A percentile compares a stretch with the other conserved stretches of the same genome.
Conservation (phyloP, 2,329 filamentous ascomycete species). For the Cladorrhinum sp. region DNA sequence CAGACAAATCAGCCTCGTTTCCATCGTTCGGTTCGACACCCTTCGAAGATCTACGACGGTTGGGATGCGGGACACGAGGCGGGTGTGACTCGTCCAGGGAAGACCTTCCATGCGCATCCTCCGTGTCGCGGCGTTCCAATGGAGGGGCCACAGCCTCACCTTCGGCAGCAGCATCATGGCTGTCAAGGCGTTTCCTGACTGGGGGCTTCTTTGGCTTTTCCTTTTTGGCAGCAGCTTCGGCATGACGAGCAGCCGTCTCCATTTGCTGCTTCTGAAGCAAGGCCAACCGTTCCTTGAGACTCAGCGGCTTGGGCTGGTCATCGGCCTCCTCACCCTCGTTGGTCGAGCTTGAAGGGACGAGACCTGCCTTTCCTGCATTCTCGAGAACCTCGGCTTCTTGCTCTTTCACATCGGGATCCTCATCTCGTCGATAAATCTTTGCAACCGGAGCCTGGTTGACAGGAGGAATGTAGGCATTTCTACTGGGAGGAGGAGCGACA, state of each 20-base stretch:
- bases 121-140: slow-evolving; percentile 47
- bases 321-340: slow-evolving; percentile 59
- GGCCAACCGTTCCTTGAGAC: slow-evolving; percentile 92
- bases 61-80: slow-evolving; percentile 39
- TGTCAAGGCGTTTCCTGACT: slow-evolving; percentile 60
- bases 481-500: slow-evolving; percentile 89
- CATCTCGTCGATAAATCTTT: slow-evolving; percentile 81
- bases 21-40: slow-evolving; percentile 53
- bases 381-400: slow-evolving; percentile 64
- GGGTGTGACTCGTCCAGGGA: slow-evolving; percentile 51
- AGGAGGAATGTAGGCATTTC: slow-evolving; percentile 83
- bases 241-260: slow-evolving; percentile 80
- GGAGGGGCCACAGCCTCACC: slow-evolving; percentile 36
- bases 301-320: slow-evolving; percentile 86
- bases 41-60: slow-evolving; percentile 53
- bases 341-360: slow-evolving; percentile 44
- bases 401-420: slow-evolving; percentile 72
- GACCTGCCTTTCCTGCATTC: slow-evolving; percentile 65
- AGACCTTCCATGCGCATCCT: slow-evolving; percentile 45
- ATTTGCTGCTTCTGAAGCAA: slow-evolving; percentile 89
- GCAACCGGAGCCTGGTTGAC: slow-evolving; percentile 65
- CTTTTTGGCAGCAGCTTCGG: slow-evolving; percentile 74
- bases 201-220: slow-evolving; percentile 79
- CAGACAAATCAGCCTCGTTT: slow-evolving; percentile 64
- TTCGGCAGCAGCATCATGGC: slow-evolving; percentile 36